These are phyloP conservation scores for Dicorynia guianensis DNA, from an alignment of 306 rosid genomes.

Conservation along the genomic window DNA sequence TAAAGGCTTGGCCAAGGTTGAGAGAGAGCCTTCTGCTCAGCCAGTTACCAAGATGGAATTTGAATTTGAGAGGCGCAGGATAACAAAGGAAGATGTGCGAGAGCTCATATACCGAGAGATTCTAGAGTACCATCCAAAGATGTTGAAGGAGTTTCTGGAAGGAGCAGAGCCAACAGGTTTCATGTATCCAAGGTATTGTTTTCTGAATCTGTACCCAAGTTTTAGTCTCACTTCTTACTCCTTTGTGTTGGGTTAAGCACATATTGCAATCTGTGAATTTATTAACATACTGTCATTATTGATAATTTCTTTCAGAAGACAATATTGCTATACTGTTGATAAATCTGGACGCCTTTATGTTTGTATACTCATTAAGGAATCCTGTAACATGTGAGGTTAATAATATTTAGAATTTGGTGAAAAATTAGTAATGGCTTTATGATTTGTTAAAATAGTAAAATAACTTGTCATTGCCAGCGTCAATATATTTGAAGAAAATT, in stretches of 20 bases:
- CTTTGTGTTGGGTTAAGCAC: conserved; percentile 3
- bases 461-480: not conserved
- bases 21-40: conserved; percentile 96
- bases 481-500: not conserved
- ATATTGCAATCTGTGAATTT: not conserved
- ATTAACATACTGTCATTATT: not conserved
- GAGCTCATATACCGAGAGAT: conserved; percentile 94
- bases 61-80: conserved; percentile 98
- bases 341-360: no score
- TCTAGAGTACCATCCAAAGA: conserved; percentile 95
- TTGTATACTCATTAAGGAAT: not conserved
- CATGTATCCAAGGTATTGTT: conserved; percentile 95
- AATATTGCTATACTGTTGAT: not conserved
- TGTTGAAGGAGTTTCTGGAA: conserved; percentile 92
- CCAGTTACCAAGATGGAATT: conserved; percentile 99
- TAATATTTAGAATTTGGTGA: no score
- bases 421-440: no score
- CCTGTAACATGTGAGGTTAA: no score
- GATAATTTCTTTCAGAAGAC: not conserved
- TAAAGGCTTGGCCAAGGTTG: conserved; percentile 98
- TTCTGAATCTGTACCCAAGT: conserved; percentile 7
- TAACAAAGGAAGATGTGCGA: conserved; percentile 97
- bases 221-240: conserved; percentile 28
- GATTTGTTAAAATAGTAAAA: not conserved
- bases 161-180: conserved; percentile 96